Evolutionary conservation across 2,329 filamentous ascomycete genomes (phyloP).

Genomic region (Cadophora sp.): DNA sequence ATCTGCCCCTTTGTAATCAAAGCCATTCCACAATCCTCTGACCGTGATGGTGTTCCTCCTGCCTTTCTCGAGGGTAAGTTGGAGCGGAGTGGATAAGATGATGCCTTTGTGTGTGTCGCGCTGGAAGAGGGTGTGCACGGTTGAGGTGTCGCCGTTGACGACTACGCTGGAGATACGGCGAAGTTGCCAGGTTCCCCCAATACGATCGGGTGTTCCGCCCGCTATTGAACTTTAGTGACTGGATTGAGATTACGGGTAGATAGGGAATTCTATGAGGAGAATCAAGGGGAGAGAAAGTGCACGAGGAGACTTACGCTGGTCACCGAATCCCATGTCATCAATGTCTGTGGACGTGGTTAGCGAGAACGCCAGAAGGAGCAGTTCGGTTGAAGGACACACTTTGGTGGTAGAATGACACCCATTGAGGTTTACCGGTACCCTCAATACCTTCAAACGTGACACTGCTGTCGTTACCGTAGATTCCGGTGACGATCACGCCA

Average conservation of each 20-base stretch:
- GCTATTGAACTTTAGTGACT: slow-evolving; percentile 41
- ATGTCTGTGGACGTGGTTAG: slow-evolving; percentile 5
- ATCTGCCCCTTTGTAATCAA: slow-evolving; percentile 63
- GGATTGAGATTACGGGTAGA: too few species aligned
- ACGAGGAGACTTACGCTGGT: slow-evolving; percentile 23
- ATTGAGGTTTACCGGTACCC: slow-evolving; percentile 25
- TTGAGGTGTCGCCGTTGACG: slow-evolving; percentile 59
- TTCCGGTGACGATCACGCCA: slow-evolving; percentile 22
- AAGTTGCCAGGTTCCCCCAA: slow-evolving; percentile 65
- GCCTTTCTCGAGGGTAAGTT: slow-evolving; percentile 60
- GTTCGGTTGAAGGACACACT: neutral
- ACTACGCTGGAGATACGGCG: slow-evolving; percentile 65
- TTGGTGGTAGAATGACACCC: slow-evolving; percentile 26
- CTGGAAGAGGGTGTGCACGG: slow-evolving; percentile 58
- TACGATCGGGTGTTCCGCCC: slow-evolving; percentile 63
- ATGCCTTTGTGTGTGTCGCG: slow-evolving; percentile 66
- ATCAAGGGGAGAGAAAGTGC: too few species aligned
- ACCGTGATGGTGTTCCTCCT: slow-evolving; percentile 60
- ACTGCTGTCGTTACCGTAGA: slow-evolving; percentile 25
- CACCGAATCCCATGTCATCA: slow-evolving; percentile 24
- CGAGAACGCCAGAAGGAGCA: neutral
- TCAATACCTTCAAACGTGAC: slow-evolving; percentile 23
- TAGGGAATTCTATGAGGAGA: too few species aligned
- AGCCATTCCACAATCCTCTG: slow-evolving; percentile 62
- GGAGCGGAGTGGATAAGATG: slow-evolving; percentile 62